Base-by-base conservation (phyloP, 805 yeast species). In the Monosporozyma unispora region DNA sequence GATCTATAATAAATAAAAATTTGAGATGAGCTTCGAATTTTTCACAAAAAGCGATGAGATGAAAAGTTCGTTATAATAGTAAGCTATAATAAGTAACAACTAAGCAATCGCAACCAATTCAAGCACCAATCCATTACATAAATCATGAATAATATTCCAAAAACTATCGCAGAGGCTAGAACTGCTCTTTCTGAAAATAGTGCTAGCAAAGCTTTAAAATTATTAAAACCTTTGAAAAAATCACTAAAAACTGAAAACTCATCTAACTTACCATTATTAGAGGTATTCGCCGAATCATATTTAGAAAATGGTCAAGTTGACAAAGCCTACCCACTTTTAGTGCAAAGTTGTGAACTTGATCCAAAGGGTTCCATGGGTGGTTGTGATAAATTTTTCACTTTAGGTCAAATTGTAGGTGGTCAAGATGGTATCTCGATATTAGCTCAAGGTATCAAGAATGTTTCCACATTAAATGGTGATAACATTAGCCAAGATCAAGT, bases 381-480 rank as follows among this genome's bases (percentile, higher is more conserved):
- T 2, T 81, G 81, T 12, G 96, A 87, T 61, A 90, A 89, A 69
- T 90, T 86, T 62, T 75, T 93, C 48, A 88, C 90, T 67, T 70
- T 91, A 53, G 99, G 97, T 2, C 99, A 91, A 70, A 80, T 91
- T 47, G 72, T 83, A 25, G 97, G 97, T 41, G 96, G 95, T 29
- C 57, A 54, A 16, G 84, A 80, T 56, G 98, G 97, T 9, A 62
- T 87, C 16, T 64, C 71, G 10, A 72, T 77, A 57, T 74, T 85
- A 52, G 76, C 79, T 53, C 74, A 73, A 46, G 98, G 95, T 6
- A 69, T 85, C 40, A 73, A 72, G 22, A 67, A 68, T 39, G 52
- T 57, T 2, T 62, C 66, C 9, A 48, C 41, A 12, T 47, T 50
- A 3, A 63, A 60, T 16, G 57, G 62, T 16, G 58, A 58, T 16